Evolutionary conservation across 192 early-diverging fungal species (phyloP), one percentile per base, ranked within the genome.

Genomic region (Entophlyctis helioformis): DNA sequence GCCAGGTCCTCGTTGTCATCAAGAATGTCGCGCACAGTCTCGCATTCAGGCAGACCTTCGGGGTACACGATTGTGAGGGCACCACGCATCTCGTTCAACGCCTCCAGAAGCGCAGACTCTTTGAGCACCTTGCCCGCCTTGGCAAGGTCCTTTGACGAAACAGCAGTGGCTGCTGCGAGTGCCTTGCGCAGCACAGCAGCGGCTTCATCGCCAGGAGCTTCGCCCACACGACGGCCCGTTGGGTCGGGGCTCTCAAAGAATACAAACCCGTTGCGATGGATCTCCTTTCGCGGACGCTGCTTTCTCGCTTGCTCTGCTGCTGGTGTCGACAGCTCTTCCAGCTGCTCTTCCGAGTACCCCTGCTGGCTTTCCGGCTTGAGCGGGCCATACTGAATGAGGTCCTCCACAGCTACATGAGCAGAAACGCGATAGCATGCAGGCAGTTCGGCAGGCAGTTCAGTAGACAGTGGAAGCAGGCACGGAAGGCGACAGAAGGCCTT

Each of bases 1-100:
- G 63, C 33, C 27, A 78, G 53, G 46, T 78, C 76, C 46, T 78
- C 76, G 18, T 44, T 68, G 36, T 73, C 58, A 11, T 67, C 70
- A 22, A 73, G 41, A 38, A 64, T 64, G 2, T 67, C 64, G 19
- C 56, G 36, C 2, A 60, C 64, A 15, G 76, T 64, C 38, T 79
- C 76, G 42, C 52, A 72, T 23, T 69, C 62, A 8, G 73, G 67
- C 36, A 79, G 48, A 9, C 73, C 73, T 58, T 63, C 66, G 4
- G 76, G 73, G 43, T 66, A 79, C 19, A 62, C 67, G 24, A 71
- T 74, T 18, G 56, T 67, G 21, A 76, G 36, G 0, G 76, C 73
- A 4, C 62, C 73, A 16, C 52, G 51, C 28, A 79, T 55, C 29
- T 41, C 42, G 22, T 51, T 28, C 36, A 78, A 42, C 1, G 57